A percentile compares a stretch with the other conserved stretches of the same genome.
These are phyloP conservation scores for Candida tibetensis DNA, from an alignment of 805 yeast species.

Conservation along the genomic window DNA sequence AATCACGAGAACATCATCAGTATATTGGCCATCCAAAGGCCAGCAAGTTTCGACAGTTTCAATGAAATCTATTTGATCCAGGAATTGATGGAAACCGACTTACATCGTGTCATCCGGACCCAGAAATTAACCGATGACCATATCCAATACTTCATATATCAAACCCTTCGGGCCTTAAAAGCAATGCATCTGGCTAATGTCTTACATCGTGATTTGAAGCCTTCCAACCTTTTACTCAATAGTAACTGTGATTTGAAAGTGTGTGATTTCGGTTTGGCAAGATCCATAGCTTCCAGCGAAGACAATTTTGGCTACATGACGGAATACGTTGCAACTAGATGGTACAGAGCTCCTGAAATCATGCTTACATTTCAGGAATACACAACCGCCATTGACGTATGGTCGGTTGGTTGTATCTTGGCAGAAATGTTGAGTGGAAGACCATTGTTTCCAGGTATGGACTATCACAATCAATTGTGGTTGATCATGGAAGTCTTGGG, in stretches of 20 bases:
- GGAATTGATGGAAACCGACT: constrained; percentile 85
- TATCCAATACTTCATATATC: constrained; percentile 89
- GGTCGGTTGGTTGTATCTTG: constrained; percentile 95
- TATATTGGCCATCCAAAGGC: constrained; percentile 85
- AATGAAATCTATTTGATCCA: constrained; percentile 86
- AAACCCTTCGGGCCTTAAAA: constrained; percentile 84
- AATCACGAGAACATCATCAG: constrained; percentile 92
- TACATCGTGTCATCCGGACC: constrained; percentile 76
- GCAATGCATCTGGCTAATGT: constrained; percentile 93
- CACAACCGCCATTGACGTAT: constrained; percentile 91
- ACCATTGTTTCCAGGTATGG: constrained; percentile 92
- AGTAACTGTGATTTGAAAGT: constrained; percentile 92
- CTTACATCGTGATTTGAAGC: constrained; percentile 89
- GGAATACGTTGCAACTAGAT: constrained; percentile 94
- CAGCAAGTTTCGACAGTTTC: constrained; percentile 69
- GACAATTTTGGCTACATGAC: constrained; percentile 83
- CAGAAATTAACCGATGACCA: constrained; percentile 89
- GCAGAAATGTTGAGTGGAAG: constrained; percentile 86
- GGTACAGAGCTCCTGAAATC: constrained; percentile 98
- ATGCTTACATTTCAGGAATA: constrained; percentile 93
- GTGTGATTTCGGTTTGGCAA: constrained; percentile 92
- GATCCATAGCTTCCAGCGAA: constrained; percentile 58
- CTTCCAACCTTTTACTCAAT: constrained; percentile 79
- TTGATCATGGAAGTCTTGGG: constrained; percentile 83
- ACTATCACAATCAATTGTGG: constrained; percentile 87